These are phyloP conservation scores for Apodospora peruviana DNA, from an alignment of 495 filamentous ascomycete genomes.

Conservation along the genomic window DNA sequence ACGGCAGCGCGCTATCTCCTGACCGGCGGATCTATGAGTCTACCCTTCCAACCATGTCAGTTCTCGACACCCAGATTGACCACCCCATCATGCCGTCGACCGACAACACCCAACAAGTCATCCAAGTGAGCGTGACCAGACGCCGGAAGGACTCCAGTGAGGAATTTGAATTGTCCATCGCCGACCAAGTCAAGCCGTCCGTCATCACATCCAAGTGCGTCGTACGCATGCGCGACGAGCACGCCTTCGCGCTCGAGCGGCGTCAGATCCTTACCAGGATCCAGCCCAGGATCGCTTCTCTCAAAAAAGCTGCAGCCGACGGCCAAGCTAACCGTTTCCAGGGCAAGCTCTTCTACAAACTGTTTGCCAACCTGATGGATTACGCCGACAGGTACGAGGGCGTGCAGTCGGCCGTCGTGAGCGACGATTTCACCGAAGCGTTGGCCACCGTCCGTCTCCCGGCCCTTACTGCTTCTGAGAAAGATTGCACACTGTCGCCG, in stretches of 20 bases:
- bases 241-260: neutral
- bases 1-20: conserved; percentile 55
- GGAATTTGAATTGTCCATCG: neutral
- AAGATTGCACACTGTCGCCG: conserved; percentile 47
- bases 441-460: conserved; percentile 12
- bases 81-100: neutral
- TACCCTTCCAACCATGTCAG: conserved; percentile 48
- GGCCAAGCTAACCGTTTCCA: conserved; percentile 43
- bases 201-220: neutral
- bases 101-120: neutral
- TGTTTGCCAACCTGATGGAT: conserved; percentile 55
- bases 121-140: neutral
- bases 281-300: conserved; percentile 29
- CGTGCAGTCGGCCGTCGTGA: conserved; percentile 19
- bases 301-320: conserved; percentile 26
- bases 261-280: conserved; percentile 46
- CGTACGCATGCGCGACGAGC: neutral
- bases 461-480: neutral
- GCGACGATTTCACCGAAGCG: conserved; percentile 22
- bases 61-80: conserved; percentile 33
- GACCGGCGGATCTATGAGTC: conserved; percentile 33
- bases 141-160: neutral
- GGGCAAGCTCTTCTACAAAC: conserved; percentile 57
- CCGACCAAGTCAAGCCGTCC: neutral
- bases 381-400: conserved; percentile 32